These are phyloP conservation scores for Penicillium argentinense DNA, from an alignment of 495 filamentous ascomycete species.

Conservation along the genomic window DNA sequence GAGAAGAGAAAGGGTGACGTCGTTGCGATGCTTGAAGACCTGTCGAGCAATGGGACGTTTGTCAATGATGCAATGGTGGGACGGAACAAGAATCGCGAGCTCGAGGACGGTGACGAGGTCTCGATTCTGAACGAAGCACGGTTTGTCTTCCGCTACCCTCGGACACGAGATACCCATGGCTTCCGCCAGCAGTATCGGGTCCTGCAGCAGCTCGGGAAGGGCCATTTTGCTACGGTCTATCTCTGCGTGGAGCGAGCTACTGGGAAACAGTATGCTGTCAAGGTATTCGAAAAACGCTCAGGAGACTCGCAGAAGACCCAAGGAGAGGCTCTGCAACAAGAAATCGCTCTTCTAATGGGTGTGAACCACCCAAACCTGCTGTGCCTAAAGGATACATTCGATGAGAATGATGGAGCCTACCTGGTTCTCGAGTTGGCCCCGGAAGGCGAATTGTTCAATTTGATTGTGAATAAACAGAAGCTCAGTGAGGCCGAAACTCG, in stretches of 20 bases:
- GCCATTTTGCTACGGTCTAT: conserved; percentile 95
- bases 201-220: conserved; percentile 86
- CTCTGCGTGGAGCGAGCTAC: conserved; percentile 83
- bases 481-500: conserved; percentile 79
- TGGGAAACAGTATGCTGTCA: conserved; percentile 85
- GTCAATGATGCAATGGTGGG: conserved; percentile 90
- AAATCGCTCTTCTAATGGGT: conserved; percentile 93
- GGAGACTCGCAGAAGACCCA: conserved; percentile 78
- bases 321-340: conserved; percentile 84
- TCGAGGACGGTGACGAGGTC: conserved; percentile 87
- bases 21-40: conserved; percentile 83
- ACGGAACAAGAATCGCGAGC: conserved; percentile 84
- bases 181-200: conserved; percentile 87
- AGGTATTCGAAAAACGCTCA: conserved; percentile 82
- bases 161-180: conserved; percentile 66
- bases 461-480: conserved; percentile 85
- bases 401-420: conserved; percentile 88
- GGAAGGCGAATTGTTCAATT: conserved; percentile 94
- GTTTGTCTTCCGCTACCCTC: conserved; percentile 89
- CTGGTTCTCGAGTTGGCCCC: conserved; percentile 87
- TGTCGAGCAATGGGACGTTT: conserved; percentile 95
- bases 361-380: conserved; percentile 95
- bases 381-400: conserved; percentile 93
- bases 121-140: conserved; percentile 77
- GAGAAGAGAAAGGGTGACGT: conserved; percentile 81